Percentiles rank a stretch among this genome's conserved stretches.
phyloP scores from a whole-genome alignment of 2,329 filamentous ascomycete genomes.

The Didymella lethalis region DNA sequence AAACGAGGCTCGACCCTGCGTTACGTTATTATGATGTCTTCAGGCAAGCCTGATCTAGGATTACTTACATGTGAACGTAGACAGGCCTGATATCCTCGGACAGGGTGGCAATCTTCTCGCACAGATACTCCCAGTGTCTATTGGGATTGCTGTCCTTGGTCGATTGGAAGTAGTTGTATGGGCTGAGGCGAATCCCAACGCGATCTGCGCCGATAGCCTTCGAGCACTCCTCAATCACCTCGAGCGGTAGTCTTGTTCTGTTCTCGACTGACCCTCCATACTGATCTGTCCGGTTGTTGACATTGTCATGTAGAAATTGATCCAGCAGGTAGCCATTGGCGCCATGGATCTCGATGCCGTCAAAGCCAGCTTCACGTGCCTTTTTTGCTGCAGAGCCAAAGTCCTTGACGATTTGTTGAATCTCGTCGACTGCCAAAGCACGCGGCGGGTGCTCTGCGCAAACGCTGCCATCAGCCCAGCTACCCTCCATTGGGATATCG shows the following conservation, averaged over 20 bases:
- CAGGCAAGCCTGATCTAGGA: neutral
- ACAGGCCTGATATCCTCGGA: conserved; percentile 38
- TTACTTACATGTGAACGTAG: conserved; percentile 49
- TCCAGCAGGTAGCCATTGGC: conserved; percentile 59
- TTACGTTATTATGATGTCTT: conserved; percentile 11
- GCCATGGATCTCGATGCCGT: conserved; percentile 53
- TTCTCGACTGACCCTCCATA: conserved; percentile 62
- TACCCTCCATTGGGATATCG: conserved; percentile 53
- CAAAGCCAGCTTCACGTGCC: conserved; percentile 48
- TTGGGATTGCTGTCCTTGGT: conserved; percentile 57
- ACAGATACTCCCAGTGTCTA: conserved; percentile 57
- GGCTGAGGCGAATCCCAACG: conserved; percentile 45
- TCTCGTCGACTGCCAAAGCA: conserved; percentile 51
- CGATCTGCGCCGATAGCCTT: conserved; percentile 46
- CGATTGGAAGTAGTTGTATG: conserved; percentile 50
- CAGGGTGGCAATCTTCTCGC: conserved; percentile 50
- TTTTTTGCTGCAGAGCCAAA: conserved; percentile 51
- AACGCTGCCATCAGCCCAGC: conserved; percentile 50
- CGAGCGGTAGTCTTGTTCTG: conserved; percentile 64
- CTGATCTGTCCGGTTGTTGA: conserved; percentile 59
- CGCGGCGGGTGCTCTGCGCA: conserved; percentile 48
- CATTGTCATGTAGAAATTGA: conserved; percentile 60
- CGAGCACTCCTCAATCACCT: conserved; percentile 55
- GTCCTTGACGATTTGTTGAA: conserved; percentile 49
- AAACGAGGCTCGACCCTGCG: conserved; percentile 49